Percentiles rank a stretch among this genome's conserved stretches.
Evolutionary conservation across 1,139 yeast species (phyloP).

Genomic region (Sugiyamaella neomexicana): DNA sequence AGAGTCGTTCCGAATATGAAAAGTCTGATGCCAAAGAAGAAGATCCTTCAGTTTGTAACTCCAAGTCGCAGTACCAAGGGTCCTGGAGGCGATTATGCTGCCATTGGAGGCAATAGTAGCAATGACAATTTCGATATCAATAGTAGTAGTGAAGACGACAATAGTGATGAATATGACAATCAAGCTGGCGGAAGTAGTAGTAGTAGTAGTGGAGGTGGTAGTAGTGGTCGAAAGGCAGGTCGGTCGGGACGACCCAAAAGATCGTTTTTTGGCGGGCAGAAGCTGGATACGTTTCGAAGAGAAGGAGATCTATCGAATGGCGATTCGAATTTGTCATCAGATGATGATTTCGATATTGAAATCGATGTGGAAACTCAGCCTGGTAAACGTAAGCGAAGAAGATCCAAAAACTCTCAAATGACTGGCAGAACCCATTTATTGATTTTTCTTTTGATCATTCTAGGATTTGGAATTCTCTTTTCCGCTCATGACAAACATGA

Average conservation of each 20-base stretch:
- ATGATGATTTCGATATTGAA: conserved; percentile 30
- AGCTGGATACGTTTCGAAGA: conserved; percentile 19
- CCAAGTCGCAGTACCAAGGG: background rate
- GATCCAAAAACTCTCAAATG: conserved; percentile 7
- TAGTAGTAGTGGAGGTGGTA: background rate
- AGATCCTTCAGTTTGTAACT: conserved; percentile 21
- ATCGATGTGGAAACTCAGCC: conserved; percentile 34
- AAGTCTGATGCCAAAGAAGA: conserved; percentile 24
- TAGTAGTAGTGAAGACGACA: conserved; percentile 9
- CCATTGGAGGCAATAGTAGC: conserved; percentile 9
- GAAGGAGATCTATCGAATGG: conserved; percentile 8
- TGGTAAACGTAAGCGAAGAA: conserved; percentile 15
- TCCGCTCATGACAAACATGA: conserved; percentile 3
- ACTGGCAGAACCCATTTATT: conserved; percentile 7
- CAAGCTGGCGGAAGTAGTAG: background rate
- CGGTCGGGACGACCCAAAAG: background rate
- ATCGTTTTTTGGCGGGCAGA: conserved; percentile 15
- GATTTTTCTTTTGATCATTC: conserved; percentile 5
- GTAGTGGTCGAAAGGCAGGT: background rate
- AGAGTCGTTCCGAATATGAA: conserved; percentile 14
- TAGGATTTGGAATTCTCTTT: conserved; percentile 12
- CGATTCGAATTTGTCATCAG: conserved; percentile 22
- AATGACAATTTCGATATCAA: conserved; percentile 11
- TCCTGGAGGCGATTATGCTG: conserved; percentile 14
- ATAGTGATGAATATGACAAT: conserved; percentile 4